Evolutionary conservation across 768 basidiomycete genomes (phyloP).

Genomic region (Leccinum variicolor): DNA sequence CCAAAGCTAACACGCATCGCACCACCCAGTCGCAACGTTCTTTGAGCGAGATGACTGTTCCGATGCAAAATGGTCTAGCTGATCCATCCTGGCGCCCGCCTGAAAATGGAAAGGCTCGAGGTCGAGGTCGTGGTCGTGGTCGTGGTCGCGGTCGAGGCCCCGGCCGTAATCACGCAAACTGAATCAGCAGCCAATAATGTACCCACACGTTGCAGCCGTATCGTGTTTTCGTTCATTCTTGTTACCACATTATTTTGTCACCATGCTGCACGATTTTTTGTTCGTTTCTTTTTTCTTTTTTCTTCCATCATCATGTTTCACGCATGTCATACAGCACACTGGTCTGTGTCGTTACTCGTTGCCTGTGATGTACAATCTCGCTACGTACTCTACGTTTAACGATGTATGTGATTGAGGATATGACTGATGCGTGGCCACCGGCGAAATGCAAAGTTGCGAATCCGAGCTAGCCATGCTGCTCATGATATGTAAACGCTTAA

Average conservation of each 20-base stretch:
- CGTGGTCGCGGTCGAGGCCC: slow-evolving; percentile 37
- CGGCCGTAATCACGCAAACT: slow-evolving; percentile 34
- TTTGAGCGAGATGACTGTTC: not conserved
- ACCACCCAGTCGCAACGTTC: not conserved
- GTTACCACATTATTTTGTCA: slow-evolving; percentile 20
- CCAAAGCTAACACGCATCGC: not conserved
- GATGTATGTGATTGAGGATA: slow-evolving; percentile 13
- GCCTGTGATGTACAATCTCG: slow-evolving; percentile 14
- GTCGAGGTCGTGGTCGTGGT: slow-evolving; percentile 41
- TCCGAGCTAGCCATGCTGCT: not conserved
- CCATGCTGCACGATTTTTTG: slow-evolving; percentile 14
- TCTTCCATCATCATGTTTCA: slow-evolving; percentile 15
- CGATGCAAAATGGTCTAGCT: not conserved
- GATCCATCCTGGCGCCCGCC: slow-evolving; percentile 8
- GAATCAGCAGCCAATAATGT: slow-evolving; percentile 9
- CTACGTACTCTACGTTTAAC: not conserved
- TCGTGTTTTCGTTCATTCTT: slow-evolving; percentile 15
- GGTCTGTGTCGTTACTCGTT: slow-evolving; percentile 9
- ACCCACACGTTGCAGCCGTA: slow-evolving; percentile 15
- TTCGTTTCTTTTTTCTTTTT: slow-evolving; percentile 2
- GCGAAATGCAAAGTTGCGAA: not conserved
- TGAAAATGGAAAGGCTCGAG: slow-evolving; percentile 28
- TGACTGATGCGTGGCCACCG: not conserved
- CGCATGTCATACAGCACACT: slow-evolving; percentile 16
- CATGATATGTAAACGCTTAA: slow-evolving; percentile 1